Conservation (phyloP, 2,329 filamentous ascomycete species). For the Sordariomycetes sp. region DNA sequence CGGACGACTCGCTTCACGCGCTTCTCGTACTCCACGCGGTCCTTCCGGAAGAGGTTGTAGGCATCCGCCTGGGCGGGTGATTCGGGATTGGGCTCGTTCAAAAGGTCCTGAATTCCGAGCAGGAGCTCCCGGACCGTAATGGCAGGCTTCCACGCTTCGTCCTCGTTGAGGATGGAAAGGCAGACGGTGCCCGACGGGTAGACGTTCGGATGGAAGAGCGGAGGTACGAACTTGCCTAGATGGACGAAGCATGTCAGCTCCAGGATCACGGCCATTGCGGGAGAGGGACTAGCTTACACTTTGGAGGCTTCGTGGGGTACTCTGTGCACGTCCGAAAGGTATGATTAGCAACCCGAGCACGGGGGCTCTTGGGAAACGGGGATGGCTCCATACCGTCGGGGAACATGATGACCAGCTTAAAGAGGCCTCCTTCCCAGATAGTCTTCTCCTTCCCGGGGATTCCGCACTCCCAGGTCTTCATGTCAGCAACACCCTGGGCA, state of each 20-base stretch:
- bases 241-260: neutral
- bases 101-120: conserved; percentile 86
- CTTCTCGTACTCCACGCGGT: conserved; percentile 76
- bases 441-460: conserved; percentile 95
- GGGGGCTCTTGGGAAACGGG: neutral
- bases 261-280: neutral
- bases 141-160: conserved; percentile 96
- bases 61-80: conserved; percentile 95
- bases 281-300: conserved; percentile 57
- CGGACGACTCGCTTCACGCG: conserved; percentile 78
- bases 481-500: conserved; percentile 69
- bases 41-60: conserved; percentile 93
- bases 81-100: conserved; percentile 94
- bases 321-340: conserved; percentile 40
- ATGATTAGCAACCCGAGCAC: neutral
- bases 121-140: conserved; percentile 98
- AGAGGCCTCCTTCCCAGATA: conserved; percentile 93
- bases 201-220: conserved; percentile 96
- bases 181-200: conserved; percentile 98
- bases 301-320: conserved; percentile 96
- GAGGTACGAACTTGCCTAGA: conserved; percentile 87
- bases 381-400: conserved; percentile 65
- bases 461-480: conserved; percentile 95
- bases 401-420: conserved; percentile 88
- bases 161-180: conserved; percentile 93